Percentiles rank a stretch among this genome's conserved stretches.
These are phyloP conservation scores for Cucurbita pepo DNA, from an alignment of 306 rosid species.

Conservation along the genomic window DNA sequence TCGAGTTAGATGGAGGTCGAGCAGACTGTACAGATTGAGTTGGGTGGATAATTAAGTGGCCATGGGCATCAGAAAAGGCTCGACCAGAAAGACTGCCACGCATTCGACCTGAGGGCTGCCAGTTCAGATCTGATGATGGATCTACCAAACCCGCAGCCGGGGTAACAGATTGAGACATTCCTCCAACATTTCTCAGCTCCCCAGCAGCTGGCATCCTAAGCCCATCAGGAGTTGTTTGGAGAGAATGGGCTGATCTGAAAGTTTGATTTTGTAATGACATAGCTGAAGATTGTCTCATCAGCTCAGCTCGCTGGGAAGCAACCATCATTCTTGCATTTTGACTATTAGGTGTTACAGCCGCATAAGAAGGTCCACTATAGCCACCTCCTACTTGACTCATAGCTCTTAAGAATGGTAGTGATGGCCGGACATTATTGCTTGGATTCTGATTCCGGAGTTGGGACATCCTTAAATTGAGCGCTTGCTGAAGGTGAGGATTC, in stretches of 20 bases:
- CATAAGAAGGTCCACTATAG: constrained; percentile 21
- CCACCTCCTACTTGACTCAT: constrained; percentile 28
- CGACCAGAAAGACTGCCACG: constrained; percentile 67
- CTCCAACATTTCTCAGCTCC: constrained; percentile 28
- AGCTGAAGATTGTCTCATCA: constrained; percentile 22
- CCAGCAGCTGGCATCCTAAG: constrained; percentile 11
- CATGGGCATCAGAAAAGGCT: constrained; percentile 21
- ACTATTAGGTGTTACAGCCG: constrained; percentile 7
- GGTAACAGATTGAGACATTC: constrained; percentile 22
- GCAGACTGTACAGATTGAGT: constrained; percentile 22
- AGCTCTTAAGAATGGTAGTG: constrained; percentile 13
- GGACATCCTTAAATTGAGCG: constrained; percentile 21
- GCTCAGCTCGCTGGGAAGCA: constrained; percentile 8
- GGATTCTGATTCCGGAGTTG: constrained; percentile 14
- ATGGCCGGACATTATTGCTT: neutral
- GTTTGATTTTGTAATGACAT: constrained; percentile 26
- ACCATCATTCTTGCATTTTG: constrained; percentile 18
- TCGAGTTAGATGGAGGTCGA: constrained; percentile 10
- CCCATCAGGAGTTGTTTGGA: constrained; percentile 14
- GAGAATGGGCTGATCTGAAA: constrained; percentile 13
- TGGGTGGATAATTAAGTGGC: constrained; percentile 40
- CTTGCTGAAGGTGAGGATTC: constrained; percentile 53
- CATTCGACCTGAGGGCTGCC: constrained; percentile 63
- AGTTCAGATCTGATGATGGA: constrained; percentile 27
- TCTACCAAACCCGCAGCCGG: constrained; percentile 20